phyloP scores from a whole-genome alignment of 1,284 basidiomycete genomes.

The Ceratobasidium sp. region DNA sequence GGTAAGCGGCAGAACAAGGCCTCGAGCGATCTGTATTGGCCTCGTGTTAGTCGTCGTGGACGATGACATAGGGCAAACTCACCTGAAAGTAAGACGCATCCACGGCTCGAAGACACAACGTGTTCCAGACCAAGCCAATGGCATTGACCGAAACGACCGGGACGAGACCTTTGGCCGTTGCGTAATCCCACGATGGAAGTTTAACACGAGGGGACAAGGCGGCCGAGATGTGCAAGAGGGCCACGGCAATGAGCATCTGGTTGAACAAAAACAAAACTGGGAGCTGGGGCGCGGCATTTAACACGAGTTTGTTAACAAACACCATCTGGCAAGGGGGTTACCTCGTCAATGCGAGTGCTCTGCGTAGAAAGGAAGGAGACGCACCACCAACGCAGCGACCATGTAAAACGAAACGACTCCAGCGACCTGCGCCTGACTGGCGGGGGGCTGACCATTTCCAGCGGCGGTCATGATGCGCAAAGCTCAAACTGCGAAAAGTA shows the following conservation, averaged over 20 bases:
- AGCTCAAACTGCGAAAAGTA: not conserved
- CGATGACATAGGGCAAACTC: constrained; percentile 35
- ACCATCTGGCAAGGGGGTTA: constrained; percentile 21
- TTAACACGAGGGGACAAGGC: constrained; percentile 65
- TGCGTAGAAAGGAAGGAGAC: constrained; percentile 53
- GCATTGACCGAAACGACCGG: constrained; percentile 76
- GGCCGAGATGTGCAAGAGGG: constrained; percentile 66
- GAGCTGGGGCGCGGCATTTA: constrained; percentile 73
- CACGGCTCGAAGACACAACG: constrained; percentile 77
- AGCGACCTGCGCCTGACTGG: constrained; percentile 63
- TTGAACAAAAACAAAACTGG: constrained; percentile 77
- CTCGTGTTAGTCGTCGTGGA: constrained; percentile 20
- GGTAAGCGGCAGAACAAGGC: constrained; percentile 81
- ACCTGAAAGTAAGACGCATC: constrained; percentile 84
- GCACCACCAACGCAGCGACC: constrained; percentile 75
- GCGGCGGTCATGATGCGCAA: constrained; percentile 14
- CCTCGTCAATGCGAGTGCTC: constrained; percentile 4
- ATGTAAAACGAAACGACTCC: constrained; percentile 83
- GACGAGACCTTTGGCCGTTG: constrained; percentile 67
- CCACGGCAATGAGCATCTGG: constrained; percentile 76
- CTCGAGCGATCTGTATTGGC: constrained; percentile 74
- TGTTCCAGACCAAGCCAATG: constrained; percentile 80
- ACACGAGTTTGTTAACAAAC: constrained; percentile 72
- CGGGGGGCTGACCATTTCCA: constrained; percentile 15
- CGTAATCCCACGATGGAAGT: constrained; percentile 65